phyloP scores from a whole-genome alignment of 306 rosid genomes.

The Gastrolobium villosum region DNA sequence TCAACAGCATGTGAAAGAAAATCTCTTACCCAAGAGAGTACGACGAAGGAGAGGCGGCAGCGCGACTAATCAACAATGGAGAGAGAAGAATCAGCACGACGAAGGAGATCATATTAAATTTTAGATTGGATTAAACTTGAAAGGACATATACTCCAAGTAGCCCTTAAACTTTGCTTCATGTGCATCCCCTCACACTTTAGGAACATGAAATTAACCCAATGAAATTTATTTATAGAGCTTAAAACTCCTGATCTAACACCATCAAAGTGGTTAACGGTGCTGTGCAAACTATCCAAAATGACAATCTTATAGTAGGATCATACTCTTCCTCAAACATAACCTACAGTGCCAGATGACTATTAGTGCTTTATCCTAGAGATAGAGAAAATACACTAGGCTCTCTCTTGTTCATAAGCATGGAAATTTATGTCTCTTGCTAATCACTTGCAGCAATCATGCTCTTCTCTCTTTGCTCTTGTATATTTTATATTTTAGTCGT shows the following conservation, averaged over 20 bases:
- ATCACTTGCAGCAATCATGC: slow-evolving; percentile 2
- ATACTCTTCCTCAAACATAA: neutral
- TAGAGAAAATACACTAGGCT: neutral
- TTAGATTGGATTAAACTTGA: neutral
- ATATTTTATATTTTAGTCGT: slow-evolving; percentile 4
- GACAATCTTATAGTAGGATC: neutral
- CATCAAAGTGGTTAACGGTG: neutral
- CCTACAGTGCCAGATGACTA: neutral
- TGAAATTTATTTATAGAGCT: neutral
- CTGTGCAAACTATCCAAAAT: slow-evolving; percentile 1
- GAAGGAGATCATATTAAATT: too few species aligned
- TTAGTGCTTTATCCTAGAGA: neutral
- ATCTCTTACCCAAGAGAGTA: too few species aligned
- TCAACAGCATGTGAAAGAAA: too few species aligned
- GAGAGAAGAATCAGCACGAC: too few species aligned
- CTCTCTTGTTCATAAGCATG: slow-evolving; percentile 11
- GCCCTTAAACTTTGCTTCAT: neutral
- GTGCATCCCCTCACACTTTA: neutral
- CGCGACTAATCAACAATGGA: too few species aligned
- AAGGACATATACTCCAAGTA: neutral
- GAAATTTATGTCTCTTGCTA: neutral
- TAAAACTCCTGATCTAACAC: neutral
- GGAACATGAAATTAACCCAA: neutral
- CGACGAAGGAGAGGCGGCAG: too few species aligned
- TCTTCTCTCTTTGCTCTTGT: neutral